Percentiles rank a stretch among this genome's conserved stretches.
phyloP scores from a whole-genome alignment of 139 green algal species.

The Closterium sp. region DNA sequence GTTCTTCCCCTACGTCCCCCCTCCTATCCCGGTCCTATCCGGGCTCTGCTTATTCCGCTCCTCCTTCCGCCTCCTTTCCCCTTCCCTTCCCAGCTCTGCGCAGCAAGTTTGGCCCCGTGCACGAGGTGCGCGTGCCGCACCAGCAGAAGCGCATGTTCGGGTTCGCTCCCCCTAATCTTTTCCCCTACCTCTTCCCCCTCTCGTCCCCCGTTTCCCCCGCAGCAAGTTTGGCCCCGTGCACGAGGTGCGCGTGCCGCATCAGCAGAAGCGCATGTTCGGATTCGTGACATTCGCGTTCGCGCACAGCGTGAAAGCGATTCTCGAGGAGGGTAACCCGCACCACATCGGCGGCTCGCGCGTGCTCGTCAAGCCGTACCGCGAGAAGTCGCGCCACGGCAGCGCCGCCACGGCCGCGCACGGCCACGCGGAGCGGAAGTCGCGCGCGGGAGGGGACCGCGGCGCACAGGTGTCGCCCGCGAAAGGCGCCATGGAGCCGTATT shows the following conservation, averaged over 20 bases:
- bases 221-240: not conserved
- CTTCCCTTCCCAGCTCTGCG: too few relatives aligned
- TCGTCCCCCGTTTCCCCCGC: too few relatives aligned
- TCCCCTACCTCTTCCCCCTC: too few relatives aligned
- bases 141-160: too few relatives aligned
- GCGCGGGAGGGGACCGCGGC: not conserved
- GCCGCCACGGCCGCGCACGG: not conserved
- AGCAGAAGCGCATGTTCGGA: constrained; percentile 41
- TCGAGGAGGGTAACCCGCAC: constrained; percentile 21
- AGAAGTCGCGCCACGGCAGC: constrained; percentile 10
- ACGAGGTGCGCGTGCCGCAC: too few relatives aligned
- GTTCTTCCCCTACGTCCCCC: not conserved
- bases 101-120: too few relatives aligned
- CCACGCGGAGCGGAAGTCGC: not conserved
- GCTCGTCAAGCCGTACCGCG: constrained; percentile 37
- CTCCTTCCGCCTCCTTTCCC: too few relatives aligned
- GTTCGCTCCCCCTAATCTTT: too few relatives aligned
- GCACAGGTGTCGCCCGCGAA: not conserved
- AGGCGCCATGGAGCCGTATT: not conserved
- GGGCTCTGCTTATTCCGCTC: not conserved
- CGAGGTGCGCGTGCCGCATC: constrained; percentile 31
- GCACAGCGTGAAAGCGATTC: constrained; percentile 1
- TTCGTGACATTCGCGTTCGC: constrained; percentile 22
- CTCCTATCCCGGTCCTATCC: too few relatives aligned
- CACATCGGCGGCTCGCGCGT: constrained; percentile 12